Base-by-base conservation (phyloP, 2,329 filamentous ascomycete species). In the Ceratocystis destructans region DNA sequence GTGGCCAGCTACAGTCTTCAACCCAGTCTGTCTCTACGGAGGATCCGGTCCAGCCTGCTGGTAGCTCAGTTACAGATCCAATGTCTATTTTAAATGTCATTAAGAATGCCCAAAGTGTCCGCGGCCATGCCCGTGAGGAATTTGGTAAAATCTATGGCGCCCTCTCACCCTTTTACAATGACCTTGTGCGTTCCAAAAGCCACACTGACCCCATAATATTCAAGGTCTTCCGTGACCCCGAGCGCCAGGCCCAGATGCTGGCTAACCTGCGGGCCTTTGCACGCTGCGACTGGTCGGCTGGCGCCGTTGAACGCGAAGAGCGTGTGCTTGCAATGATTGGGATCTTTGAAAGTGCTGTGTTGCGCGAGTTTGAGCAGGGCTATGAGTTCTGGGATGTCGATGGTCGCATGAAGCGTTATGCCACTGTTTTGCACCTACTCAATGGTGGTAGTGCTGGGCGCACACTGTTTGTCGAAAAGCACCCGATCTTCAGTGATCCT, bases 81-180 rank as follows among this genome's bases (percentile, higher is more conserved):
- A 80, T 83, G 17, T 80, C 83, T 1, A 81, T 90, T 31, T 76
- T 96, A 62, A 82, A 82, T 41, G 83, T 91, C 0, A 79, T 97
- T 67, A 82, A 85, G 66, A 81, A 82, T 37, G 87, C 86, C 33
- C 85, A 82, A 71, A 97, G 93, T 61, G 83, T 95, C 63, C 82
- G 94, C 53, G 94, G 93, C 3, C 84, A 86, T 71, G 94, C 94
- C 57, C 83, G 92, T 69, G 85, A 94, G 71, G 92, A 97, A 75
- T 99, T 92, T 73, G 93, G 88, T 17, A 95, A 88, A 74, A 81
- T 97, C 15, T 95, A 97, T 75, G 87, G 86, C n/a, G 88, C 89
- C 3, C 76, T 99, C 70, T 89, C 87, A 10, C 92, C 92, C 0
- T 93, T 95, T 71, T 99, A 97, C 76, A 84, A 85, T 70, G 90